Evolutionary conservation across 2,329 filamentous ascomycete species (phyloP), one percentile per base, ranked within the genome.

Genomic region (Fusarium udum): DNA sequence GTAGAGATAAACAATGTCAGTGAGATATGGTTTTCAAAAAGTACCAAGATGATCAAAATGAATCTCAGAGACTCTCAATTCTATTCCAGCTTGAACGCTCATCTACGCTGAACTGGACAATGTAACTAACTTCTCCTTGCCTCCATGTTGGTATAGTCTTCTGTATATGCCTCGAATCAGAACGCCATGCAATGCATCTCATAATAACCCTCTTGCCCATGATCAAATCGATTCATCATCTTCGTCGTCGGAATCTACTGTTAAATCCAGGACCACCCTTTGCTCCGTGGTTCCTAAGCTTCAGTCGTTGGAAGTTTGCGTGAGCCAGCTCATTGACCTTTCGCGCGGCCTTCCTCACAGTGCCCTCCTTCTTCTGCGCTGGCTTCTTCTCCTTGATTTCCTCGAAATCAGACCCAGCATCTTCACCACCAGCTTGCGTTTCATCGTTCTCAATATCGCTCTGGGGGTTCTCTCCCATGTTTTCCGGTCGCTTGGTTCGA

Each of bases 321-420:
- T 92, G 88, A 20, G 90, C 90, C 74, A 90, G 80, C 71, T 89
- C 89, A 76, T 89, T 91, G 56, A 92, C 88, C 82, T 92, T 92
- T 75, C 86, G 86, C 31, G 83, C 84, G 11, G 83, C 83, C 79
- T 87, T 88, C 78, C 86, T 87, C 49, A 90, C 83, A 40, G 81
- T 79, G 22, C 84, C 85, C 42, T 83, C 84, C 71, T 83, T 82
- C 57, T 79, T 80, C 26, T 79, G 77, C 18, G 78, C 73, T 20
- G 75, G 67, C 64, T 74, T 74, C 61, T 69, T 49, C 36, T 62
- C 24, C 22, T 75, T 69, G 5, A 61, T 51, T 10, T 69, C 68
- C 40, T 77, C 74, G 43, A 72, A 74, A 74, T 76, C 69, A 74
- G 78, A 59, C 22, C 59, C 74, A 13, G 42, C 65, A 45, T 72